phyloP scores from a whole-genome alignment of 2,329 filamentous ascomycete species.

The Nannizzia gypsea region DNA sequence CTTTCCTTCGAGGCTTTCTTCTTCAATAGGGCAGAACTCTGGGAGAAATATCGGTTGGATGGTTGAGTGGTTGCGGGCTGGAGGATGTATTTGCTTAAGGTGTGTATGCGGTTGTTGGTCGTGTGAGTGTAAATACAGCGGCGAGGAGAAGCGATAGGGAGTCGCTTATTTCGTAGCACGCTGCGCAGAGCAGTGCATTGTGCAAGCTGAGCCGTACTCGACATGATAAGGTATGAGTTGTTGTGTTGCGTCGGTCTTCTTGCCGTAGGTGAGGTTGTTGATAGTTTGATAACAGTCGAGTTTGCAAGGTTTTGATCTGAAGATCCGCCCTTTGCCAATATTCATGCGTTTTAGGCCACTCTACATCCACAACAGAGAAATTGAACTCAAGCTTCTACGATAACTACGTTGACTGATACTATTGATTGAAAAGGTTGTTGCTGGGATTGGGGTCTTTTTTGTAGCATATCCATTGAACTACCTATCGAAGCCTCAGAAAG shows the following conservation, averaged over 20 bases:
- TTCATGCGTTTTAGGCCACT: too few relatives aligned
- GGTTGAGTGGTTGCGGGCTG: background rate
- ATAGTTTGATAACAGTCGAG: background rate
- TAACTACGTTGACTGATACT: too few relatives aligned
- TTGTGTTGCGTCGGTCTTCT: background rate
- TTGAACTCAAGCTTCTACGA: too few relatives aligned
- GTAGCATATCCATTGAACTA: conserved; percentile 1
- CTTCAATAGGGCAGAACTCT: conserved; percentile 34
- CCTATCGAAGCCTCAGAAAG: background rate
- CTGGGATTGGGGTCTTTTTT: background rate
- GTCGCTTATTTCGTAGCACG: background rate
- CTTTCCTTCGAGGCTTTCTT: conserved; percentile 36
- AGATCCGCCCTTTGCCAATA: too few relatives aligned
- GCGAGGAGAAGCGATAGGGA: background rate
- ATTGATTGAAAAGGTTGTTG: too few relatives aligned
- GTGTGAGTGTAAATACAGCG: background rate
- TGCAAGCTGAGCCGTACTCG: background rate
- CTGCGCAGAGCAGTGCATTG: background rate
- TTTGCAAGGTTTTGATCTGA: background rate
- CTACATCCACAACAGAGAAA: background rate
- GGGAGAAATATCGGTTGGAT: conserved; percentile 29
- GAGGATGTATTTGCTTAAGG: background rate
- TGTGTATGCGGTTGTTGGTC: background rate
- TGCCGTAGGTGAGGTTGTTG: background rate
- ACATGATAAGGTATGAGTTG: background rate